Percentiles rank a stretch among this genome's conserved stretches.
These are phyloP conservation scores for Fraxinus xanthoxyloides DNA, from an alignment of 305 asterid species.

Conservation along the genomic window DNA sequence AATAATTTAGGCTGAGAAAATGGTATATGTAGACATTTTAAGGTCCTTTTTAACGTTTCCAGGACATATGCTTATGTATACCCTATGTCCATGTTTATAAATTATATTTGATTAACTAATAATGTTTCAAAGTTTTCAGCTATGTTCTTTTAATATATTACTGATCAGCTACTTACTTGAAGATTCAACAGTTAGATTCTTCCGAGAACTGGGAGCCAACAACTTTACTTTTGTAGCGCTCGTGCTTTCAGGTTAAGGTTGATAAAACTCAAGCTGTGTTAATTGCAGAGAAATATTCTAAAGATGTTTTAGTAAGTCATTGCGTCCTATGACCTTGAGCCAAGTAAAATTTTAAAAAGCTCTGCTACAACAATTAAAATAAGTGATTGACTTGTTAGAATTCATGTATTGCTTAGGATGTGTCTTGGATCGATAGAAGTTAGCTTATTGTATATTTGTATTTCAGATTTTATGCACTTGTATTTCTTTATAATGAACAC, in stretches of 20 bases:
- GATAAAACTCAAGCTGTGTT: slow-evolving; percentile 57
- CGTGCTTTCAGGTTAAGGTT: slow-evolving; percentile 74
- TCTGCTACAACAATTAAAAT: not conserved
- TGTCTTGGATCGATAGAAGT: too few relatives aligned
- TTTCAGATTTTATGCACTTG: not conserved
- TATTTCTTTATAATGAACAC: not conserved
- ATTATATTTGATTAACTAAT: not conserved
- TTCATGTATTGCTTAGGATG: not conserved
- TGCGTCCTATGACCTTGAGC: too few relatives aligned
- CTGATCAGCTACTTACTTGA: slow-evolving; percentile 17
- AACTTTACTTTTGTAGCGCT: slow-evolving; percentile 53
- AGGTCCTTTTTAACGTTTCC: not conserved
- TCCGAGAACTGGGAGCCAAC: slow-evolving; percentile 88
- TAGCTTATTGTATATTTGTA: too few relatives aligned
- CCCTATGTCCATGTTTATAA: not conserved
- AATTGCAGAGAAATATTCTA: slow-evolving; percentile 66
- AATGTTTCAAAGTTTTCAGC: not conserved
- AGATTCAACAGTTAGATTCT: slow-evolving; percentile 59
- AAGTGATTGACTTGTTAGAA: not conserved
- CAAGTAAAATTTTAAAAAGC: not conserved
- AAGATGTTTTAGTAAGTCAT: slow-evolving; percentile 75
- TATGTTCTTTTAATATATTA: not conserved
- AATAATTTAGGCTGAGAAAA: not conserved
- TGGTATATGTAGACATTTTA: not conserved
- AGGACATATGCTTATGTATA: not conserved